Evolutionary conservation across 2,329 filamentous ascomycete species (phyloP).

Genomic region (Aspergillus pseudonomiae): DNA sequence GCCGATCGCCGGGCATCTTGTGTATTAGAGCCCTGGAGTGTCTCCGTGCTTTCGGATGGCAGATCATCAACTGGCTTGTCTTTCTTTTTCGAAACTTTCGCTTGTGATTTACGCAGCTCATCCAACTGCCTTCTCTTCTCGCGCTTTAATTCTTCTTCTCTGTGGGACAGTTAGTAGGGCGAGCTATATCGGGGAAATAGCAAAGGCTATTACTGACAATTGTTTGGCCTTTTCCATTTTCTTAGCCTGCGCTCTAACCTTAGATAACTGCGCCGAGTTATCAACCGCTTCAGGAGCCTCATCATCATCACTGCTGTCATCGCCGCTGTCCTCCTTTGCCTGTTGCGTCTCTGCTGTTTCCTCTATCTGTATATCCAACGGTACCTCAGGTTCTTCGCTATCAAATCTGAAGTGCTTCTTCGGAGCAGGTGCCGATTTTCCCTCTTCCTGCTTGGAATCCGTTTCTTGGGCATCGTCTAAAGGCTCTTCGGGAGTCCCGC

Average conservation of each 20-base stretch:
- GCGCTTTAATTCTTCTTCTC: slow-evolving; percentile 42
- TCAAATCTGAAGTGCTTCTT: slow-evolving; percentile 44
- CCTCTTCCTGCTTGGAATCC: slow-evolving; percentile 11
- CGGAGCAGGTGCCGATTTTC: slow-evolving; percentile 16
- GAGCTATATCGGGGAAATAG: neutral
- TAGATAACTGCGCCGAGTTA: slow-evolving; percentile 42
- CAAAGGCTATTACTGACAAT: slow-evolving; percentile 32
- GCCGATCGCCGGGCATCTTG: slow-evolving; percentile 39
- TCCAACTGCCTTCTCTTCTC: slow-evolving; percentile 46
- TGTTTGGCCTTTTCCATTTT: slow-evolving; percentile 42
- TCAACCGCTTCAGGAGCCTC: slow-evolving; percentile 47
- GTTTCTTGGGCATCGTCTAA: neutral
- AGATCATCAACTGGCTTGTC: slow-evolving; percentile 36
- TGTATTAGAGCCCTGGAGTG: slow-evolving; percentile 41
- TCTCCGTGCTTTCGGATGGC: slow-evolving; percentile 45
- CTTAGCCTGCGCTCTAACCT: slow-evolving; percentile 43
- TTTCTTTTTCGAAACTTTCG: slow-evolving; percentile 35
- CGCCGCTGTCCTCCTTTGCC: slow-evolving; percentile 35
- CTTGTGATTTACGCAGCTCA: slow-evolving; percentile 43
- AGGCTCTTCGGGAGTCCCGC: slow-evolving; percentile 7
- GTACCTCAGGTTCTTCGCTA: slow-evolving; percentile 42
- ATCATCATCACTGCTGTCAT: slow-evolving; percentile 32
- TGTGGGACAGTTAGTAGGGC: slow-evolving; percentile 28
- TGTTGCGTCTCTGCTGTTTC: slow-evolving; percentile 23
- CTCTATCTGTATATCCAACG: slow-evolving; percentile 23